Evolutionary conservation across 768 basidiomycete species (phyloP), one percentile per base, ranked within the genome.

Genomic region (Pisolithus sp.): DNA sequence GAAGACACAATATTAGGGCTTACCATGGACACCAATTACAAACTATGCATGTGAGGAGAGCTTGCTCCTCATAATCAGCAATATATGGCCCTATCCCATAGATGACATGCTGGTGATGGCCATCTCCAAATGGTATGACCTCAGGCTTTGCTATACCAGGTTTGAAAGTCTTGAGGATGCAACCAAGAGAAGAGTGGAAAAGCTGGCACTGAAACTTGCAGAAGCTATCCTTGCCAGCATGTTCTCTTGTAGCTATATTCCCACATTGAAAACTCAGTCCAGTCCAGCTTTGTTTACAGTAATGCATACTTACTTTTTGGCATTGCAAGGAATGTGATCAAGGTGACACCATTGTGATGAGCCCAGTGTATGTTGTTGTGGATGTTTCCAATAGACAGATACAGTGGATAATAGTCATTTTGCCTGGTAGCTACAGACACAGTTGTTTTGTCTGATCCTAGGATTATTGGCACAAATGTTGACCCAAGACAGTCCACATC

Each of bases 371-470:
- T 6, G 7, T 21, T 41, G 21, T 41, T 41, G 40, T 8, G 40
- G 21, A 60, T 39, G 30, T 56, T 57, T 4, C 59, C 59, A 18
- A 54, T 52, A 1, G 59, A 58, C n/a, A 47, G 26, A 45, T 61
- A 61, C 15, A 61, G 28, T 3, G 60, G 60, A 37, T 59, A 57
- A 46, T 58, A 62, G 7, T 62, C 57, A 17, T 54, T 55, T 4
- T 60, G 48, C 1, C 61, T 57, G 1, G 61, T 62, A 8, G 55
- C 57, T 17, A 62, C 55, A 7, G 59, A 60, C 0, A 62, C 61
- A 8, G 57, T 60, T 8, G 61, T 62, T 49, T 62, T 62, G 50
- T 62, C 61, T 30, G 55, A 58, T 5, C 59, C 61, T 18, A 59
- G 50, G 21, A 59, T 52, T 5, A 56, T 51, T 2, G 58, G 58